A percentile compares a stretch with the other conserved stretches of the same genome.
Conservation (phyloP, 257 asterid genomes). For the Datura wrightii region DNA sequence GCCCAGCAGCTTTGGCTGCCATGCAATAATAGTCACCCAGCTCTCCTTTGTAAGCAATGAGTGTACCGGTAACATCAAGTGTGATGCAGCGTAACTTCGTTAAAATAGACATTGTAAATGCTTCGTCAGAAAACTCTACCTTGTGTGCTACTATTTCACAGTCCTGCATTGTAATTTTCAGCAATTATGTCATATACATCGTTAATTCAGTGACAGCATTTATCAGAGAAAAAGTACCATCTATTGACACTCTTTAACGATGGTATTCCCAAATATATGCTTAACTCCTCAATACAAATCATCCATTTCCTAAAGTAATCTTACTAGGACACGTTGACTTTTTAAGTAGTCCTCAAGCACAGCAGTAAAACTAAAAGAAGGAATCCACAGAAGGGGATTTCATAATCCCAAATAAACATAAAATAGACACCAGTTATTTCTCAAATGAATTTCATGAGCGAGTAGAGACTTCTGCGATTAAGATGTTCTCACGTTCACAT, state of each 20-base stretch:
- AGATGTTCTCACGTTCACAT: not conserved
- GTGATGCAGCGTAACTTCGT: constrained; percentile 74
- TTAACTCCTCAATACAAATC: not conserved
- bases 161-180: constrained; percentile 10
- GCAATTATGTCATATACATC: not conserved
- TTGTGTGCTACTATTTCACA: constrained; percentile 13
- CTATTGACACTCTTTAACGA: not conserved
- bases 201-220: not conserved
- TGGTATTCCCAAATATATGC: not conserved
- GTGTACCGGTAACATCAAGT: constrained; percentile 95
- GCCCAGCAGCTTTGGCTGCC: constrained; percentile 96
- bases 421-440: not conserved
- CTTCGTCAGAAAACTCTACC: not conserved
- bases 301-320: not conserved
- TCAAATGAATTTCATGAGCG: constrained; percentile 10
- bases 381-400: not conserved
- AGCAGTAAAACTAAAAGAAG: not conserved
- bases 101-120: constrained; percentile 65
- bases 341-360: no score
- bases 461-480: not conserved
- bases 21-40: constrained; percentile 99
- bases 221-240: not conserved
- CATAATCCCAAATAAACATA: constrained; percentile 5
- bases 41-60: constrained; percentile 96
- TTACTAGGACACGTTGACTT: not conserved